These are phyloP conservation scores for Euphorbia peplus DNA, from an alignment of 345 rosid genomes.

Conservation along the genomic window DNA sequence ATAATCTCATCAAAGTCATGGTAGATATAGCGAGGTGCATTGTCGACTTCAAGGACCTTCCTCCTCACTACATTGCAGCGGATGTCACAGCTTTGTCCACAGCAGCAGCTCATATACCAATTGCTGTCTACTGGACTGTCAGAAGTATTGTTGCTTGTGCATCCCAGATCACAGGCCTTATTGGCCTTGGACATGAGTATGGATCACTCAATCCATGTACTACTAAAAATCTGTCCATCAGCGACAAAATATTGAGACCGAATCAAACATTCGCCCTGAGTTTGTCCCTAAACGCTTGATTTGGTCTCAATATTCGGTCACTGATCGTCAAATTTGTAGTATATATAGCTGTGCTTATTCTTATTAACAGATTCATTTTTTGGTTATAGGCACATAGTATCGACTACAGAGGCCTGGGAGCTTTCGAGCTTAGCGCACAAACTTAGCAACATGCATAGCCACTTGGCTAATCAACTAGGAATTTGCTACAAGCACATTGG, in stretches of 20 bases:
- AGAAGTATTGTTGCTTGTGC: constrained; percentile 64
- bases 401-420: constrained; percentile 47
- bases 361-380: not conserved
- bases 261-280: too few species aligned
- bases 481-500: constrained; percentile 42
- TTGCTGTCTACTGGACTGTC: constrained; percentile 80
- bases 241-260: too few species aligned
- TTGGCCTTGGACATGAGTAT: constrained; percentile 60
- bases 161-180: constrained; percentile 52
- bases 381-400: constrained; percentile 12
- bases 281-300: too few species aligned
- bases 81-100: constrained; percentile 37
- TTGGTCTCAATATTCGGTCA: too few species aligned
- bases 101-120: constrained; percentile 50
- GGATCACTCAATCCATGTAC: not conserved
- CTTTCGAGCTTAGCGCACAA: constrained; percentile 47
- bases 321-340: too few species aligned
- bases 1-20: constrained; percentile 53
- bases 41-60: constrained; percentile 56
- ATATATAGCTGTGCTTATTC: too few species aligned
- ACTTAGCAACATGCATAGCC: constrained; percentile 41
- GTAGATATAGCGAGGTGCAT: constrained; percentile 56
- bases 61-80: constrained; percentile 46
- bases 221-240: too few species aligned
- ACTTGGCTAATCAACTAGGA: constrained; percentile 31